Percentiles rank a stretch among this genome's conserved stretches.
These are phyloP conservation scores for Moricandia moricandioides DNA, from an alignment of 345 rosid species.

Conservation along the genomic window DNA sequence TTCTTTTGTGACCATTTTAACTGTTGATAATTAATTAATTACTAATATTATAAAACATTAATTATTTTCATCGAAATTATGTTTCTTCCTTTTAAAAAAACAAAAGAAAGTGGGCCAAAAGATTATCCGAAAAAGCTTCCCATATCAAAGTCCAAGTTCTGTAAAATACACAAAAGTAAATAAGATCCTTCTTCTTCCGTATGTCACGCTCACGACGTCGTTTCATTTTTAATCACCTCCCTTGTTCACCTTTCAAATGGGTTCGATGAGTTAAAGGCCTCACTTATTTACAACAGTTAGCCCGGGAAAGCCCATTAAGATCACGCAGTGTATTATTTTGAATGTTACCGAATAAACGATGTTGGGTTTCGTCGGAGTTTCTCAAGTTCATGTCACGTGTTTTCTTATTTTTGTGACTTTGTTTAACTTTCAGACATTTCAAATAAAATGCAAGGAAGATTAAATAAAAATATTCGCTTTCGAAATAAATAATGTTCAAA, in stretches of 20 bases:
- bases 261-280: background rate
- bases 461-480: too few species aligned
- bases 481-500: too few species aligned
- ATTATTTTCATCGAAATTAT: slow-evolving; percentile 21
- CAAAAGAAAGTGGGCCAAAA: slow-evolving; percentile 36
- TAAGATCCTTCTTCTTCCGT: slow-evolving; percentile 14
- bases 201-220: background rate
- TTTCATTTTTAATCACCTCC: background rate
- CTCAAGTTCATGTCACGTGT: background rate
- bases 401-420: background rate
- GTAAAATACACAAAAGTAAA: slow-evolving; percentile 8
- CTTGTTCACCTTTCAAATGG: background rate
- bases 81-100: slow-evolving; percentile 17
- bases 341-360: background rate
- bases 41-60: background rate
- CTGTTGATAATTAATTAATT: slow-evolving; percentile 7
- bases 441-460: too few species aligned
- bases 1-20: background rate
- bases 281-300: background rate
- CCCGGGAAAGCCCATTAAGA: slow-evolving; percentile 1
- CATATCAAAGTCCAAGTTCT: slow-evolving; percentile 6
- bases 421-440: too few species aligned
- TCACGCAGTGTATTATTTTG: background rate
- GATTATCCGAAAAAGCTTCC: background rate
- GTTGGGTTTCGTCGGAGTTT: background rate